Evolutionary conservation across 2,329 filamentous ascomycete species (phyloP).

Genomic region (Nannizzia gypsea): DNA sequence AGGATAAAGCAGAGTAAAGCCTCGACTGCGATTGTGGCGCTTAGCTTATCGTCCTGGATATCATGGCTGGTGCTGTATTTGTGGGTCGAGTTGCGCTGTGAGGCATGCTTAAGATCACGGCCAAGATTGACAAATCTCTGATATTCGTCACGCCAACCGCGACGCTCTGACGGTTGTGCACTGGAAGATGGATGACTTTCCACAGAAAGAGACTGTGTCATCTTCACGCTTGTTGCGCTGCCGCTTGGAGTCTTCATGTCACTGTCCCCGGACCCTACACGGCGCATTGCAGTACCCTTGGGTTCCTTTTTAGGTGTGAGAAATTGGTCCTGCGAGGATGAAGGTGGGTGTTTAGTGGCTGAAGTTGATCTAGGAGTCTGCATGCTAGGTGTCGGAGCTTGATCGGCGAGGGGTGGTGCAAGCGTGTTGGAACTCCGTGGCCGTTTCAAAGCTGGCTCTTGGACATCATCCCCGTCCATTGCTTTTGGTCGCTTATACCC

Average conservation of each 20-base stretch:
- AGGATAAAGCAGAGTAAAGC: conserved; percentile 38
- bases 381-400: conserved; percentile 25
- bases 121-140: conserved; percentile 34
- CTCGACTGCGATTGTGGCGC: conserved; percentile 33
- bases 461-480: conserved; percentile 18
- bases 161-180: conserved; percentile 26
- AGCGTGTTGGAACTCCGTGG: conserved; percentile 23
- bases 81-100: conserved; percentile 24
- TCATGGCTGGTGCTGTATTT: conserved; percentile 15
- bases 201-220: conserved; percentile 12
- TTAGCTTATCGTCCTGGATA: conserved; percentile 25
- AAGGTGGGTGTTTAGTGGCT: conserved; percentile 25
- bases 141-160: conserved; percentile 34
- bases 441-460: conserved; percentile 24
- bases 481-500: conserved; percentile 20
- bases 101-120: conserved; percentile 36
- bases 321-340: conserved; percentile 21
- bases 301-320: conserved; percentile 35
- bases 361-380: conserved; percentile 24
- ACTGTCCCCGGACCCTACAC: conserved; percentile 29
- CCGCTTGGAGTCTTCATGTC: conserved; percentile 31
- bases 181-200: conserved; percentile 16
- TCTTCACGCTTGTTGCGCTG: conserved; percentile 19
- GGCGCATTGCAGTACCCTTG: conserved; percentile 28
- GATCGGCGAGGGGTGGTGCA: conserved; percentile 21